Evolutionary conservation across 306 rosid species (phyloP), one percentile per base, ranked within the genome.

Genomic region (Medicago lupulina): DNA sequence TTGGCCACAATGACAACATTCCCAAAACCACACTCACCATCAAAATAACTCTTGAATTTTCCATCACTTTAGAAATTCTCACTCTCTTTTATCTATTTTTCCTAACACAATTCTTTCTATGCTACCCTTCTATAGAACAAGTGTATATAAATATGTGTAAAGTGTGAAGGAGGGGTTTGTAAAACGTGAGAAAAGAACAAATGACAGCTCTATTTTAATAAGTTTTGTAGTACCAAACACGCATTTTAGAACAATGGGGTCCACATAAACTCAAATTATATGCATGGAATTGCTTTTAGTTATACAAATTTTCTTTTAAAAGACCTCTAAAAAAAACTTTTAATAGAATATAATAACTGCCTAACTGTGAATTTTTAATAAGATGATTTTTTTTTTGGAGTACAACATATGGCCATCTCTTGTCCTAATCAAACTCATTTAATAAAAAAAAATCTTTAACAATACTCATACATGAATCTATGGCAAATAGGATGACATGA

Each of bases 1-100:
- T 9, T 70, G 75, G 73, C 58, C 73, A 68, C 74, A 69, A 13
- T 73, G 28, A 38, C 9, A 49, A 55, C 7, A 76, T 0, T 64
- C 57, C 74, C 16, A 76, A 46, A 15, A 53, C 12, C 72, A 75
- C 38, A 21, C 36, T 18, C 67, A 78, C 14, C 70, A 46, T 11
- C 40, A 84, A 9, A 34, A 49, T 5, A 64, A 46, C 49, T 54
- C 74, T 72, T 62, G 9, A 60, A 40, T 71, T 61, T 65, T 40
- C 83, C 81, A 54, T 76, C 67, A 31, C 67, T 10, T 16, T 16
- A 43, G 13, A 10, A 12, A 12, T 8, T 47, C 19, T 8, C 19
- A 25, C 6, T 5, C 4, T 8, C 18, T 15, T 25, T 34, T 5
- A 4, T 34, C 6, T 28, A 28, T 28, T 34, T 6, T 3, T 14